Evolutionary conservation across 345 rosid species (phyloP).

Genomic region (Microcos paniculata): DNA sequence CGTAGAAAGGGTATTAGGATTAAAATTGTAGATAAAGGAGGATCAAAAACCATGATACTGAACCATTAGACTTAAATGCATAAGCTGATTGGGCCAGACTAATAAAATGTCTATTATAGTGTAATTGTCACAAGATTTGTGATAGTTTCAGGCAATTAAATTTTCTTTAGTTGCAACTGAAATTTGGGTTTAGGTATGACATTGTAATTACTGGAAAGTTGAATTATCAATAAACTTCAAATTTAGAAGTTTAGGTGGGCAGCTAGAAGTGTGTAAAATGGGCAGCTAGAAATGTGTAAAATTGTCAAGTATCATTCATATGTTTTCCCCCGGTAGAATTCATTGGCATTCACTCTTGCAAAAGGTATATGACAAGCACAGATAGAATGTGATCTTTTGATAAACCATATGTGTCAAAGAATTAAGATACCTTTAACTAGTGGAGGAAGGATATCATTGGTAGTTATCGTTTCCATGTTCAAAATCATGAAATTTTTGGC

Average conservation of each 20-base stretch:
- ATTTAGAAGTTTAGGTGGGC: neutral
- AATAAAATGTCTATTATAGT: neutral
- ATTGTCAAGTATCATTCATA: neutral
- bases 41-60: neutral
- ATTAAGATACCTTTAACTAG: neutral
- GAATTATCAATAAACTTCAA: neutral
- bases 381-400: neutral
- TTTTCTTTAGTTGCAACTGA: neutral
- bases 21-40: neutral
- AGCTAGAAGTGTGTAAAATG: neutral
- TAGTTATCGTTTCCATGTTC: too few relatives aligned
- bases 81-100: neutral
- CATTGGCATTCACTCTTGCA: neutral
- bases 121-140: neutral
- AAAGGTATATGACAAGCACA: neutral
- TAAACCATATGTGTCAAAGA: neutral
- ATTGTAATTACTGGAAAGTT: neutral
- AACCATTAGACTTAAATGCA: neutral
- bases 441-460: too few relatives aligned
- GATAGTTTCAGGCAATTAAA: neutral
- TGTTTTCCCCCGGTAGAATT: neutral
- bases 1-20: neutral
- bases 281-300: neutral
- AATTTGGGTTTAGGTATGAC: neutral
- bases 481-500: neutral